Conservation (phyloP, 176 grass and related monocot genomes). For the Eleusine indica region DNA sequence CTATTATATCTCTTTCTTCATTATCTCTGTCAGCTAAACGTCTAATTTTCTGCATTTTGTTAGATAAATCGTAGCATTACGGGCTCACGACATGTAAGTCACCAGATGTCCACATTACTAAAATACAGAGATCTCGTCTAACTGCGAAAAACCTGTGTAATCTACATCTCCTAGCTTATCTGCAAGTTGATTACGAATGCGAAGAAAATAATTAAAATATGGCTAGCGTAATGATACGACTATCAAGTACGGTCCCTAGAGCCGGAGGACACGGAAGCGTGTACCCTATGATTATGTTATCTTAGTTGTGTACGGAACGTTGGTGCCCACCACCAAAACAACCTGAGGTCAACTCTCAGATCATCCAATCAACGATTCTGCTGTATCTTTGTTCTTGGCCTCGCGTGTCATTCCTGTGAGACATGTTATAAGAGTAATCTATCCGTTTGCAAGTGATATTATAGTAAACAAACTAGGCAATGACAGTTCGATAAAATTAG, state of each 20-base stretch:
- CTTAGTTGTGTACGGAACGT: conserved; percentile 5
- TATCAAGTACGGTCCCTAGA: not conserved
- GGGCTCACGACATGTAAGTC: too few relatives aligned
- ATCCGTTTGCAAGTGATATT: not conserved
- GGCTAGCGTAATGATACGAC: not conserved
- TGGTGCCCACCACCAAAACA: conserved; percentile 1
- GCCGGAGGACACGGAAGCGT: not conserved
- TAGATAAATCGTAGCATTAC: not conserved
- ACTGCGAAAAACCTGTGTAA: not conserved
- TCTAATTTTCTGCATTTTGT: not conserved
- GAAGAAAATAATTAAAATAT: not conserved
- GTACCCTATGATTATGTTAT: not conserved
- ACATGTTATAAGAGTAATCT: not conserved
- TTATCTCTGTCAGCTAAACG: not conserved
- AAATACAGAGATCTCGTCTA: not conserved
- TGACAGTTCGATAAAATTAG: not conserved
- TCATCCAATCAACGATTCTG: not conserved
- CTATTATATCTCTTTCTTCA: too few relatives aligned
- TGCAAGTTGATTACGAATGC: not conserved
- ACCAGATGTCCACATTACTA: not conserved
- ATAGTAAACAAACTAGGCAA: not conserved
- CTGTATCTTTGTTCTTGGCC: not conserved
- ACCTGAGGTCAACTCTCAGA: not conserved
- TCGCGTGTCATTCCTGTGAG: not conserved
- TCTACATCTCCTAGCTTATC: not conserved